These are phyloP conservation scores for Backusella westeae DNA, from an alignment of 192 early-diverging fungal species.

Conservation along the genomic window DNA sequence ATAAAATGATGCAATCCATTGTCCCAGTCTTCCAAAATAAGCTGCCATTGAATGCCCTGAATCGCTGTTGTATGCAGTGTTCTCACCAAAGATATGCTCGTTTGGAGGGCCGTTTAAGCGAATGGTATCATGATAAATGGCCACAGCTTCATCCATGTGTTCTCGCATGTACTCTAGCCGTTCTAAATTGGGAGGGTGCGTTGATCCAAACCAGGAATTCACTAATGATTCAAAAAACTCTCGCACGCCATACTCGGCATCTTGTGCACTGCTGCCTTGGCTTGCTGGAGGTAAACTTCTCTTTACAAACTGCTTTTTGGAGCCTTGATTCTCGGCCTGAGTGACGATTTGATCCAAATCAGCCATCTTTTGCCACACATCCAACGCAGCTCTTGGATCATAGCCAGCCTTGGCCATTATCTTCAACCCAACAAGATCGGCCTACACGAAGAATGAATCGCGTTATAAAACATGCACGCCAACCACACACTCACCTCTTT, in stretches of 20 bases:
- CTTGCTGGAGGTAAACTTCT: background rate
- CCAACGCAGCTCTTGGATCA: slow-evolving; percentile 46
- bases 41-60: background rate
- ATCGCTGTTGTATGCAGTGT: background rate
- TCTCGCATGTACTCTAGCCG: slow-evolving; percentile 32
- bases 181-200: slow-evolving; percentile 37
- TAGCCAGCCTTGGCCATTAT: slow-evolving; percentile 59
- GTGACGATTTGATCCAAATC: slow-evolving; percentile 22
- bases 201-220: slow-evolving; percentile 36
- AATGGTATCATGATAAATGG: slow-evolving; percentile 24
- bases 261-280: background rate
- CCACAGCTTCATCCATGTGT: slow-evolving; percentile 28
- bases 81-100: background rate
- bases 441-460: slow-evolving; percentile 23
- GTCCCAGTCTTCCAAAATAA: background rate
- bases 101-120: slow-evolving; percentile 25
- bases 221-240: slow-evolving; percentile 26
- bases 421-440: slow-evolving; percentile 48
- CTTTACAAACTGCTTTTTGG: background rate
- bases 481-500: slow-evolving; percentile 38
- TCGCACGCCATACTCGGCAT: slow-evolving; percentile 1
- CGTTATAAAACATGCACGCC: background rate
- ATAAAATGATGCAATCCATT: background rate
- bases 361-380: slow-evolving; percentile 51
- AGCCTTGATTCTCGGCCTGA: background rate